phyloP scores from a whole-genome alignment of 352 stramenopile species.

The Pythium brachiatum region DNA sequence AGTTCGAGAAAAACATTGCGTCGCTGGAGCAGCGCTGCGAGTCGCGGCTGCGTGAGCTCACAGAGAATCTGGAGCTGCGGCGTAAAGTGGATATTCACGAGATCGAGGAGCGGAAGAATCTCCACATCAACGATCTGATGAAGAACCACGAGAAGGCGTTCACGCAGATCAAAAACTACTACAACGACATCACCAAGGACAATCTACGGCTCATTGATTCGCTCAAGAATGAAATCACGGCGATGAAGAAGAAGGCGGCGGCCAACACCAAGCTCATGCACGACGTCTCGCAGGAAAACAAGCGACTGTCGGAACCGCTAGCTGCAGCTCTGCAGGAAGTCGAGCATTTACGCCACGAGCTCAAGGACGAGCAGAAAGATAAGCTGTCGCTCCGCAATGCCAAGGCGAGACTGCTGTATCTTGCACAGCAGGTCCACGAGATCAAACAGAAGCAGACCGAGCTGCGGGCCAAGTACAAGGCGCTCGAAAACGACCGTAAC shows the following conservation, averaged over 20 bases:
- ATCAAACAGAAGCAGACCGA: slow-evolving; percentile 62
- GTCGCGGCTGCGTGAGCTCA: slow-evolving; percentile 57
- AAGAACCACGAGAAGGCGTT: slow-evolving; percentile 93
- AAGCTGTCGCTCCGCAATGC: slow-evolving; percentile 88
- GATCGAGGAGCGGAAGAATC: slow-evolving; percentile 94
- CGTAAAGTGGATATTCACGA: slow-evolving; percentile 93
- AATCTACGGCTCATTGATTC: slow-evolving; percentile 92
- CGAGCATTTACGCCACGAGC: slow-evolving; percentile 79
- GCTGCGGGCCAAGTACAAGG: slow-evolving; percentile 71
- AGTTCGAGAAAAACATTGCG: slow-evolving; percentile 87
- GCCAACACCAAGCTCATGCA: slow-evolving; percentile 92
- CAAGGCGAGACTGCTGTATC: slow-evolving; percentile 77
- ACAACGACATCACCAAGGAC: slow-evolving; percentile 95
- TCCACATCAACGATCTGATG: slow-evolving; percentile 95
- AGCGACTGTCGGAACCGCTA: slow-evolving; percentile 88
- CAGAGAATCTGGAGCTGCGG: slow-evolving; percentile 87
- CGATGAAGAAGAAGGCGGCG: slow-evolving; percentile 91
- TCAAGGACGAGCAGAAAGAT: slow-evolving; percentile 93
- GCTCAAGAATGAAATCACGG: slow-evolving; percentile 91
- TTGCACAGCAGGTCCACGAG: slow-evolving; percentile 67
- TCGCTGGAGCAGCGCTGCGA: slow-evolving; percentile 77
- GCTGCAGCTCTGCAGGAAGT: slow-evolving; percentile 86
- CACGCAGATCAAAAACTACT: slow-evolving; percentile 95
- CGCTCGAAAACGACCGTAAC: slow-evolving; percentile 82
- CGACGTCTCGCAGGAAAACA: slow-evolving; percentile 92